phyloP scores from a whole-genome alignment of 208 protist species.

The Crithidia thermophila region DNA sequence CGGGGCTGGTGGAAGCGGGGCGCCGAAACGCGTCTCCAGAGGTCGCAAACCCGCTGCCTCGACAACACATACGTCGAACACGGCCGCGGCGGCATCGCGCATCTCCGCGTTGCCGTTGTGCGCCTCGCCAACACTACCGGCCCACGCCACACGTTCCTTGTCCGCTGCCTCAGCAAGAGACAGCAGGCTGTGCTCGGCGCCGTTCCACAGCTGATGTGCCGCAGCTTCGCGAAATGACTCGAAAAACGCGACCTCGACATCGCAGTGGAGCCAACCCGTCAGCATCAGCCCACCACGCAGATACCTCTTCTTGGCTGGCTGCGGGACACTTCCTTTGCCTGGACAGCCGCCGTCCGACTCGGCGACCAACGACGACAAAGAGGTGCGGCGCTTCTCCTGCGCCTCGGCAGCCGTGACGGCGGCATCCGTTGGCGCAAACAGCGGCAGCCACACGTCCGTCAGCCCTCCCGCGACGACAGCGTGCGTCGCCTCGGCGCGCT shows the following conservation, averaged over 20 bases:
- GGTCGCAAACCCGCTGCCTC: constrained; percentile 32
- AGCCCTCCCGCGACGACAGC: neutral
- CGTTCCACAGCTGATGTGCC: constrained; percentile 35
- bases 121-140: neutral
- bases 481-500: neutral
- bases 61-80: constrained; percentile 37
- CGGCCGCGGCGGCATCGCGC: neutral
- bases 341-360: too few relatives aligned
- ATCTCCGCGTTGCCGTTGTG: neutral
- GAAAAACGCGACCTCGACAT: constrained; percentile 32
- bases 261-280: constrained; percentile 54
- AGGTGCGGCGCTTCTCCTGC: neutral
- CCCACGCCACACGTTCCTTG: neutral
- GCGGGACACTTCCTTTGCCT: too few relatives aligned
- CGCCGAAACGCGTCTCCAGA: neutral
- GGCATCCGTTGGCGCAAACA: constrained; percentile 26
- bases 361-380: neutral
- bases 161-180: constrained; percentile 6
- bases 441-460: constrained; percentile 50
- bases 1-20: constrained; percentile 7
- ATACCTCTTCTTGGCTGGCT: too few relatives aligned
- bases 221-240: constrained; percentile 13
- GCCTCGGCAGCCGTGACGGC: constrained; percentile 3
- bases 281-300: constrained; percentile 7
- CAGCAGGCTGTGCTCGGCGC: constrained; percentile 15